A percentile compares a stretch with the other conserved stretches of the same genome.
Evolutionary conservation across 345 rosid species (phyloP).

Genomic region (Linum usitatissimum): DNA sequence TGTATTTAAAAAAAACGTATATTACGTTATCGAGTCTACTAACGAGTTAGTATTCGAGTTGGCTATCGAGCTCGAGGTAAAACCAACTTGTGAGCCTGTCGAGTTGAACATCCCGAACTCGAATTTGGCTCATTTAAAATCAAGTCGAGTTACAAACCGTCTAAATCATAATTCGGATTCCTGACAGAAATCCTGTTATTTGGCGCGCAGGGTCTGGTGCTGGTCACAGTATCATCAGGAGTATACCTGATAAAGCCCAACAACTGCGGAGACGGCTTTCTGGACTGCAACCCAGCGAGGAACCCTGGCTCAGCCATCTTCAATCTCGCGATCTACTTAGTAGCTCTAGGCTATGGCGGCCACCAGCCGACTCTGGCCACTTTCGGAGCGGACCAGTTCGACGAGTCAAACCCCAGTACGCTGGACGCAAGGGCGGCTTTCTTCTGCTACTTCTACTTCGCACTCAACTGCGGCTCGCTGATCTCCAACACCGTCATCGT

Average conservation of each 20-base stretch:
- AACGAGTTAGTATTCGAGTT: no score
- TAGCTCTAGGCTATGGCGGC: constrained; percentile 88
- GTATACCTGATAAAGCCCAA: constrained; percentile 51
- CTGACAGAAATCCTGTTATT: no score
- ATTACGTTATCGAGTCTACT: no score
- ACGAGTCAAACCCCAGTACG: constrained; percentile 28
- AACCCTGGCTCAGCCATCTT: constrained; percentile 34
- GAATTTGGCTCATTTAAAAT: no score
- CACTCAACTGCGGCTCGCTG: constrained; percentile 58
- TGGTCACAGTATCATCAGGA: constrained; percentile 51
- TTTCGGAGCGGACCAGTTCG: constrained; percentile 79
- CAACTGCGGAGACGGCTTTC: constrained; percentile 57
- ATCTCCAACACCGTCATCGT: constrained; percentile 71
- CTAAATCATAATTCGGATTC: no score
- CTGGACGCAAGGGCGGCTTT: constrained; percentile 37
- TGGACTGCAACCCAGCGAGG: constrained; percentile 32
- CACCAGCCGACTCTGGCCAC: constrained; percentile 87
- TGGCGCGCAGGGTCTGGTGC: constrained; percentile 38
- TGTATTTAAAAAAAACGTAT: no score
- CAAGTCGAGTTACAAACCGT: no score
- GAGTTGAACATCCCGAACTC: no score
- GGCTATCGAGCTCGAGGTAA: no score
- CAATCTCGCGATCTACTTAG: constrained; percentile 52
- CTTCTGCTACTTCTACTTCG: constrained; percentile 68
- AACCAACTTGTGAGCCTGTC: no score